These are phyloP conservation scores for Phytophthora sansomeana DNA, from an alignment of 352 stramenopile genomes.

Conservation along the genomic window DNA sequence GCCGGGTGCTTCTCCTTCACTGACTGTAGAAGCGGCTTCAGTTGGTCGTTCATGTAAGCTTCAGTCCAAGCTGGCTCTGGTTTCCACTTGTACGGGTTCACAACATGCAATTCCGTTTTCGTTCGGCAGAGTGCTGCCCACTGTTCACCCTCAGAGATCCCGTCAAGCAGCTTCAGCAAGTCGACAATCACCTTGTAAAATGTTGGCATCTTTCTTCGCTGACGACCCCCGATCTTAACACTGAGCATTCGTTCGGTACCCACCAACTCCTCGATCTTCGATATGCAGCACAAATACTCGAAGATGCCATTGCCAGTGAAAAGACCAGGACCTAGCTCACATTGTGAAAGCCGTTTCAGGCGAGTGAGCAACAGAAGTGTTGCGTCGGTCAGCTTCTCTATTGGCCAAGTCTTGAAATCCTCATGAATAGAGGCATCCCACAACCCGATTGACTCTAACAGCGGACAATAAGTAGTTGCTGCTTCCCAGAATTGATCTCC, in stretches of 20 bases:
- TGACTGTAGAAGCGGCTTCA: neutral
- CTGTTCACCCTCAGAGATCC: neutral
- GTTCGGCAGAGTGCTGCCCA: neutral
- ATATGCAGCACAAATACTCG: neutral
- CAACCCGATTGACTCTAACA: neutral
- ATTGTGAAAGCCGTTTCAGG: neutral
- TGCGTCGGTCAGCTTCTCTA: neutral
- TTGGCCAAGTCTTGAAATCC: neutral
- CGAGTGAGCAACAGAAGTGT: neutral
- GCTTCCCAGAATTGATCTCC: too few species aligned
- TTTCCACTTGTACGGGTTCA: conserved; percentile 12
- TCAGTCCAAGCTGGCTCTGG: neutral
- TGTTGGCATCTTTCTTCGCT: neutral
- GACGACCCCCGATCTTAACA: neutral
- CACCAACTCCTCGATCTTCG: neutral
- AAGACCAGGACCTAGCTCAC: neutral
- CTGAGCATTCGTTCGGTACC: neutral
- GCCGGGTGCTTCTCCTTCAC: neutral
- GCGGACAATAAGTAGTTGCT: neutral
- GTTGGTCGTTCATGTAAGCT: conserved; percentile 11
- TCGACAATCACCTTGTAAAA: conserved; percentile 7
- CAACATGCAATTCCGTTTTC: conserved; percentile 1
- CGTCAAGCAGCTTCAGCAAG: conserved; percentile 2
- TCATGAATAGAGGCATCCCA: too few species aligned
- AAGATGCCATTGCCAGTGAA: conserved; percentile 5